Conservation (phyloP, 2,329 filamentous ascomycete genomes). For the Epichloe baconii region DNA sequence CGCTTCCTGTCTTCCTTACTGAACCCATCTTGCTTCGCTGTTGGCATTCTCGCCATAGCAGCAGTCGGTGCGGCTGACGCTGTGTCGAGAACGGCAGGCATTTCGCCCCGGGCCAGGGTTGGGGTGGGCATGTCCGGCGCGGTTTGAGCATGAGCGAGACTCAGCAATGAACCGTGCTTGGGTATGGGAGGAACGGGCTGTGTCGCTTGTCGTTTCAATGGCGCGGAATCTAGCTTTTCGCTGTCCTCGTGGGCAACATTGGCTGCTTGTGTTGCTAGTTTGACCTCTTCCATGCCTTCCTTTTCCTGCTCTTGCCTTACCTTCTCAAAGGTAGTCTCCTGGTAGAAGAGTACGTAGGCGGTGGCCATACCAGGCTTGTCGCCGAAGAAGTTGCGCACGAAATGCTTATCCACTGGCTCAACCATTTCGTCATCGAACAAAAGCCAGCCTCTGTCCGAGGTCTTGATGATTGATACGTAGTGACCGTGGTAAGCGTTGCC, state of each 20-base stretch:
- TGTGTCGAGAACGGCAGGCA: conserved; percentile 7
- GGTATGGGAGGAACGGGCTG: conserved; percentile 32
- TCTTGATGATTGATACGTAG: conserved; percentile 97
- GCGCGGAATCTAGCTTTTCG: conserved; percentile 28
- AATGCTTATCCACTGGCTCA: conserved; percentile 92
- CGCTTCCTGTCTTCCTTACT: conserved; percentile 50
- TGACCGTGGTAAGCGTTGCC: conserved; percentile 95
- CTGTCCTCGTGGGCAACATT: conserved; percentile 37
- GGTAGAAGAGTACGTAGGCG: conserved; percentile 95
- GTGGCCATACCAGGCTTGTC: conserved; percentile 84
- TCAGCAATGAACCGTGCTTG: conserved; percentile 40
- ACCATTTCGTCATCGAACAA: conserved; percentile 98
- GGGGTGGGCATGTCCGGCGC: conserved; percentile 32
- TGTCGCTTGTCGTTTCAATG: conserved; percentile 37
- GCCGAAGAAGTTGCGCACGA: conserved; percentile 93
- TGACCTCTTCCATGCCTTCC: conserved; percentile 55
- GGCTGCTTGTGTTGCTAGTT: conserved; percentile 42
- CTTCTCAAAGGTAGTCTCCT: conserved; percentile 66
- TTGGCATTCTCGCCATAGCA: conserved; percentile 10
- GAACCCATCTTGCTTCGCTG: conserved; percentile 20
- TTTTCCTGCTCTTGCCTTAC: conserved; percentile 68
- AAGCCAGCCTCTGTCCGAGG: conserved; percentile 87
- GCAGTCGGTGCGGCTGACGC: neutral
- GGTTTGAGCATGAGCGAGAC: conserved; percentile 53
- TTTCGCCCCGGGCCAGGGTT: conserved; percentile 7